Conservation (phyloP, 495 filamentous ascomycete species). For the Platismatia glauca region DNA sequence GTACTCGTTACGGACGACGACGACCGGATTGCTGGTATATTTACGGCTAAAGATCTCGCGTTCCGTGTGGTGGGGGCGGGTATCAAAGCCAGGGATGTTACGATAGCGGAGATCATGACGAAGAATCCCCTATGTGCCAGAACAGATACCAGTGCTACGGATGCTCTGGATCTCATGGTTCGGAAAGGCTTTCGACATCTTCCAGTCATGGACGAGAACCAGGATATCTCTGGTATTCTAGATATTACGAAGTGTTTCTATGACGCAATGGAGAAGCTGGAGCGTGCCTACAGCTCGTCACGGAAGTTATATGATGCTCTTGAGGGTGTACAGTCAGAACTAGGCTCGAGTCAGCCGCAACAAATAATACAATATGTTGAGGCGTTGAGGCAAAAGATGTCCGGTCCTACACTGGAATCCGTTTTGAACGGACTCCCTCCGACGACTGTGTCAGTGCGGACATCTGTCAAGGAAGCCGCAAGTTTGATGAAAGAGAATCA, state of each 20-base stretch:
- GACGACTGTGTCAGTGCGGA: slow-evolving; percentile 88
- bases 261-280: slow-evolving; percentile 98
- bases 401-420: slow-evolving; percentile 89
- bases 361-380: slow-evolving; percentile 99
- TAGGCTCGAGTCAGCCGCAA: slow-evolving; percentile 91
- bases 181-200: slow-evolving; percentile 95
- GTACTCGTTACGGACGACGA: slow-evolving; percentile 98
- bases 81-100: slow-evolving; percentile 81
- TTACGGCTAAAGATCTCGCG: slow-evolving; percentile 96
- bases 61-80: slow-evolving; percentile 93
- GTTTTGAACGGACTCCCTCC: slow-evolving; percentile 88
- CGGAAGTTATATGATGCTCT: slow-evolving; percentile 93
- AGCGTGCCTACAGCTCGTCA: slow-evolving; percentile 93
- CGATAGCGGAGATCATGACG: slow-evolving; percentile 98
- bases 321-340: slow-evolving; percentile 96
- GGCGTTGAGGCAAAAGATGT: slow-evolving; percentile 92
- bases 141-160: slow-evolving; percentile 96
- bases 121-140: slow-evolving; percentile 96
- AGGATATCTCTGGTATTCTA: slow-evolving; percentile 95
- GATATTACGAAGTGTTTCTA: slow-evolving; percentile 99
- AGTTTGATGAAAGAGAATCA: slow-evolving; percentile 96
- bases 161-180: slow-evolving; percentile 96
- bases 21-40: slow-evolving; percentile 95
- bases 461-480: slow-evolving; percentile 91
- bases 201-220: slow-evolving; percentile 99